Evolutionary conservation across 805 yeast genomes (phyloP).

Genomic region (Wickerhamomyces sydowiorum): DNA sequence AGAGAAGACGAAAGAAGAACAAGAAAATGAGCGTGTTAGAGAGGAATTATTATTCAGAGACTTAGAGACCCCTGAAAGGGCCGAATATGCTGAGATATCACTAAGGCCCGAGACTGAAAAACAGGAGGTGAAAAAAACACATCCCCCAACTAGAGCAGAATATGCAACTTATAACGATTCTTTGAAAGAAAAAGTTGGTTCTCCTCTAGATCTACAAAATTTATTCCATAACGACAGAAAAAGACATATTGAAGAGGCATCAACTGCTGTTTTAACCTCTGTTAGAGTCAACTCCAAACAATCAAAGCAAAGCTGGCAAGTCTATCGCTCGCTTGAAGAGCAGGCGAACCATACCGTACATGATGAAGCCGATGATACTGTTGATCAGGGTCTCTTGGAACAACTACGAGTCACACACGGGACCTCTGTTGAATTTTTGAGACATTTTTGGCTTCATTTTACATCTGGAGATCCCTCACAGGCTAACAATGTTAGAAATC

Average conservation of each 20-base stretch:
- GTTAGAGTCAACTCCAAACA: conserved; percentile 52
- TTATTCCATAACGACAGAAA: conserved; percentile 21
- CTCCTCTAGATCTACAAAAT: conserved; percentile 23
- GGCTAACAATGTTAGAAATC: conserved; percentile 35
- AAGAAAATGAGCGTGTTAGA: conserved; percentile 28
- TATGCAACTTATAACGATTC: conserved; percentile 16
- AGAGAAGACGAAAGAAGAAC: conserved; percentile 31
- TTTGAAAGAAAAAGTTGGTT: conserved; percentile 11
- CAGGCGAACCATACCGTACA: conserved; percentile 19
- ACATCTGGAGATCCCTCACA: conserved; percentile 42
- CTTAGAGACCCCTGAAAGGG: conserved; percentile 38
- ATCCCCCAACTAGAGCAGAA: conserved; percentile 18
- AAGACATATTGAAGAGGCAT: conserved; percentile 34
- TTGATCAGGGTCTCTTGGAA: conserved; percentile 38
- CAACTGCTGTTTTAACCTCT: conserved; percentile 38
- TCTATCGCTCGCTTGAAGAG: conserved; percentile 19
- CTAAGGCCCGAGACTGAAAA: conserved; percentile 16
- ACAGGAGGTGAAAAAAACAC: conserved; percentile 3
- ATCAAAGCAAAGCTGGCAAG: conserved; percentile 41
- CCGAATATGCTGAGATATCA: conserved; percentile 47
- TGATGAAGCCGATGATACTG: conserved; percentile 25
- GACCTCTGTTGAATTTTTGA: conserved; percentile 68
- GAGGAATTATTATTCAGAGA: conserved; percentile 47
- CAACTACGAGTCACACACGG: conserved; percentile 57
- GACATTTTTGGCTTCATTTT: conserved; percentile 69